Base-by-base conservation (phyloP, 1,139 yeast genomes). In the Spencermartinsiella ligniputridi region DNA sequence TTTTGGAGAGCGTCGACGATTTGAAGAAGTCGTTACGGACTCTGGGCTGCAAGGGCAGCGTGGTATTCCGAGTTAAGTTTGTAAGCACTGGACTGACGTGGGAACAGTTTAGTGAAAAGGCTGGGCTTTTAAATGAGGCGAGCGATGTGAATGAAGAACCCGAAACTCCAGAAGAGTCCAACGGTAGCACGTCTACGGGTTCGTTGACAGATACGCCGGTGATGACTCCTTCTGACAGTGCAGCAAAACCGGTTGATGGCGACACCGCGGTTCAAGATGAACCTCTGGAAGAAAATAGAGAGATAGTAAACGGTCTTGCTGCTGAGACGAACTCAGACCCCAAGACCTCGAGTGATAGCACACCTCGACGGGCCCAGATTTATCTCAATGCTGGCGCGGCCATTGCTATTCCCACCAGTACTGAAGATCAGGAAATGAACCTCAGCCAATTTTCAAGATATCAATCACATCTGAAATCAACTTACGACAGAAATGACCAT, bases 21-120 rank as follows among this genome's bases (percentile, higher is more conserved):
- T 44, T 56, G 39, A 47, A 53, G 18, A 51, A 51, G 25, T 41
- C 56, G 1, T 37, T 60, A 30, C 39, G 46, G n/a, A 46, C 46
- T 9, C 40, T 59, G 20, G 64, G 64, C 1, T 49, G 61, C 16
- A 49, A 49, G 34, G 63, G 59, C 11, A 56, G 49, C 33, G 58
- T 52, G 12, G 46, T 53, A 12, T 19, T 60, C 33, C 46, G 63
- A 24, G 51, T 60, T 11, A 39, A 58, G 39, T 60, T 60, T 46
- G 60, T 51, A 32, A 42, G 46, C 30, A 49, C 56, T 1, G 48
- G 46, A 12, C 25, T 54, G 13, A 41, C 50, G 5, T 51, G 51
- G 32, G 56, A 52, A 17, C 52, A 52, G 32, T 27, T 27, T n/a
- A n/a, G 4, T 6, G 32, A 27, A 5, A 9, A 27, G 32, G 15